Conservation (phyloP, 345 rosid genomes). For the Hevea brasiliensis region DNA sequence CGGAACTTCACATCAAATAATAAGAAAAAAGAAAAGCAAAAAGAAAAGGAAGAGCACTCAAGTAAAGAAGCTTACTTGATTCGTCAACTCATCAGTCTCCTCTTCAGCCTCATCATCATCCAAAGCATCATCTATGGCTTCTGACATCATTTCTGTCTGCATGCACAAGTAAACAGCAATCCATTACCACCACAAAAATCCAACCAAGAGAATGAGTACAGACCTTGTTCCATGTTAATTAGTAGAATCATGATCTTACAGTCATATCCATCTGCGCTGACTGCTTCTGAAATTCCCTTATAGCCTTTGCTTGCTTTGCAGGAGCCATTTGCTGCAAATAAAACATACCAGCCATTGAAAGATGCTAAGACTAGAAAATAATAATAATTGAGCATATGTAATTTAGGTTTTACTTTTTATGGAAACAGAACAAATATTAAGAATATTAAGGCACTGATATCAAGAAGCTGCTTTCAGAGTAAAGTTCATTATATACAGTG, state of each 20-base stretch:
- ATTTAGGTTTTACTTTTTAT: neutral
- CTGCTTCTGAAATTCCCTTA: slow-evolving; percentile 85
- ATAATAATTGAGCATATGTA: no score
- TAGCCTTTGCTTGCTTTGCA: slow-evolving; percentile 75
- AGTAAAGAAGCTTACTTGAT: slow-evolving; percentile 53
- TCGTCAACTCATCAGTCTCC: slow-evolving; percentile 90
- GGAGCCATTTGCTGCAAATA: slow-evolving; percentile 88
- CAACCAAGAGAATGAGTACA: slow-evolving; percentile 13
- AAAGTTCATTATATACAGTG: slow-evolving; percentile 4
- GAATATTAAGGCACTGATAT: neutral
- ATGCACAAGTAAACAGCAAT: slow-evolving; percentile 17
- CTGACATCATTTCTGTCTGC: slow-evolving; percentile 98
- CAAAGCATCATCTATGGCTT: slow-evolving; percentile 80
- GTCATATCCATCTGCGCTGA: slow-evolving; percentile 98
- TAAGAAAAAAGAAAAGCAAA: neutral
- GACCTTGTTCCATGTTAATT: neutral
- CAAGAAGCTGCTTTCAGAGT: slow-evolving; percentile 6
- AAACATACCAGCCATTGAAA: slow-evolving; percentile 7
- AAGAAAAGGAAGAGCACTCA: neutral
- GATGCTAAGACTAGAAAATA: neutral
- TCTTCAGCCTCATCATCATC: slow-evolving; percentile 95
- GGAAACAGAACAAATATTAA: neutral
- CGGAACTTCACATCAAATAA: neutral
- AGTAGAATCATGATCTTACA: slow-evolving; percentile 46
- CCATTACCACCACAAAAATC: slow-evolving; percentile 19